These are phyloP conservation scores for Triticum turgidum DNA, from an alignment of 176 grass and related monocot species.

Conservation along the genomic window DNA sequence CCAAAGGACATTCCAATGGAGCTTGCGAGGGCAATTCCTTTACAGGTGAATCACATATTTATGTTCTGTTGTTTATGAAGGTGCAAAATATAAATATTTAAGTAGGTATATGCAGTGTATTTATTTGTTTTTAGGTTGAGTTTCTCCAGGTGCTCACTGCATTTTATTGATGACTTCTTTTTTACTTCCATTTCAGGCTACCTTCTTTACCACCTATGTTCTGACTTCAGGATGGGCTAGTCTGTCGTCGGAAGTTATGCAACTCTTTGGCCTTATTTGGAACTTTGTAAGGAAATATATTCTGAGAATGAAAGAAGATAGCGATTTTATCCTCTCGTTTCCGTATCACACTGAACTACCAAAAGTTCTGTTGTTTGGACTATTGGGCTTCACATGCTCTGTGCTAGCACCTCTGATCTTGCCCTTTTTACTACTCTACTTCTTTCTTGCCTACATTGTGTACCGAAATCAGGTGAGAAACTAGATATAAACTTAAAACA, in stretches of 20 bases:
- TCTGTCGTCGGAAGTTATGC: conserved; percentile 87
- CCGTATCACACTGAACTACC: conserved; percentile 93
- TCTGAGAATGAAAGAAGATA: conserved; percentile 55
- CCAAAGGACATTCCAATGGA: conserved; percentile 72
- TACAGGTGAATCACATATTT: conserved; percentile 54
- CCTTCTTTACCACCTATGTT: conserved; percentile 94
- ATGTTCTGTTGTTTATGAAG: conserved; percentile 6
- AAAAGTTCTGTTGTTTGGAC: conserved; percentile 76
- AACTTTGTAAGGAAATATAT: conserved; percentile 79
- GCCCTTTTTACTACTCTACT: conserved; percentile 90
- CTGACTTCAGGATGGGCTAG: conserved; percentile 95
- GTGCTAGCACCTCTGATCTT: conserved; percentile 86
- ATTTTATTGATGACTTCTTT: conserved; percentile 20
- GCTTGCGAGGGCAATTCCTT: conserved; percentile 81
- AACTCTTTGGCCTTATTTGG: conserved; percentile 72
- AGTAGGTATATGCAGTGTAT: neutral
- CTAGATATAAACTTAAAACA: neutral
- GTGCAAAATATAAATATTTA: neutral
- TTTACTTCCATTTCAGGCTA: conserved; percentile 67
- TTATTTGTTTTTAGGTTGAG: neutral
- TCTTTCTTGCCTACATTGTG: conserved; percentile 80
- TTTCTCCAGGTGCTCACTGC: conserved; percentile 3
- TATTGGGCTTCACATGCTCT: conserved; percentile 91
- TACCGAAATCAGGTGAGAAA: conserved; percentile 86
- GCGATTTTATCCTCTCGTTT: conserved; percentile 51